phyloP scores from a whole-genome alignment of 2,329 filamentous ascomycete species.

The Aspergillus ibericus region DNA sequence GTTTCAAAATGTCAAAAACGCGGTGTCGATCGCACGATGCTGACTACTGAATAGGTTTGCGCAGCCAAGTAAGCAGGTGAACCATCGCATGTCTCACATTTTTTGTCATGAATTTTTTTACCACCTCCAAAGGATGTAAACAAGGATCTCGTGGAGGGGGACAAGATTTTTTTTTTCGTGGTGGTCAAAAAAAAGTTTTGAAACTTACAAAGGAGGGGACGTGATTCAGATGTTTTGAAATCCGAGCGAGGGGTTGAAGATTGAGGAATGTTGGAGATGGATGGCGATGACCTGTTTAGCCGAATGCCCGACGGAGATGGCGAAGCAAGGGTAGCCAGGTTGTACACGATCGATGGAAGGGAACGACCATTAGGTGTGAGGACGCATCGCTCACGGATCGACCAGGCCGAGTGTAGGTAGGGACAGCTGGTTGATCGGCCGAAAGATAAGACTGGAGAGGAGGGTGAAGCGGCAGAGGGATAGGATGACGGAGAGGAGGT shows the following conservation, averaged over 20 bases:
- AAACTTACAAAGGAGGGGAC: background rate
- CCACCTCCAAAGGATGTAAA: background rate
- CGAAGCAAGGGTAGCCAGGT: constrained; percentile 26
- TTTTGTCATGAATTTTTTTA: background rate
- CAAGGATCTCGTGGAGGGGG: background rate
- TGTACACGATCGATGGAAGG: constrained; percentile 19
- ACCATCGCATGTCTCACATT: constrained; percentile 9
- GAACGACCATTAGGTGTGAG: constrained; percentile 23
- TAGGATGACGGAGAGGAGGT: constrained; percentile 2
- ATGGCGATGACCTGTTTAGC: constrained; percentile 19
- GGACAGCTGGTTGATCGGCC: constrained; percentile 6
- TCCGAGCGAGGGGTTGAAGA: constrained; percentile 16
- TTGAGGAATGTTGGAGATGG: constrained; percentile 18
- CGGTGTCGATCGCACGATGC: constrained; percentile 18
- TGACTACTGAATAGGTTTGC: constrained; percentile 20
- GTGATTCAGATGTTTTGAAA: background rate
- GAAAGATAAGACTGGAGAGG: constrained; percentile 18
- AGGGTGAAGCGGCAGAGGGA: constrained; percentile 14
- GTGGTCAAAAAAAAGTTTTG: background rate
- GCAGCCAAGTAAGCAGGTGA: constrained; percentile 23
- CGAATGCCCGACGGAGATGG: constrained; percentile 22
- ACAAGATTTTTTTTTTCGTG: background rate
- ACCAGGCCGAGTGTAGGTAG: constrained; percentile 1
- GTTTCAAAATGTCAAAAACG: constrained; percentile 14
- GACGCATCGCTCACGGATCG: constrained; percentile 20